phyloP scores from a whole-genome alignment of 2,329 filamentous ascomycete genomes.

The Capronia coronata region DNA sequence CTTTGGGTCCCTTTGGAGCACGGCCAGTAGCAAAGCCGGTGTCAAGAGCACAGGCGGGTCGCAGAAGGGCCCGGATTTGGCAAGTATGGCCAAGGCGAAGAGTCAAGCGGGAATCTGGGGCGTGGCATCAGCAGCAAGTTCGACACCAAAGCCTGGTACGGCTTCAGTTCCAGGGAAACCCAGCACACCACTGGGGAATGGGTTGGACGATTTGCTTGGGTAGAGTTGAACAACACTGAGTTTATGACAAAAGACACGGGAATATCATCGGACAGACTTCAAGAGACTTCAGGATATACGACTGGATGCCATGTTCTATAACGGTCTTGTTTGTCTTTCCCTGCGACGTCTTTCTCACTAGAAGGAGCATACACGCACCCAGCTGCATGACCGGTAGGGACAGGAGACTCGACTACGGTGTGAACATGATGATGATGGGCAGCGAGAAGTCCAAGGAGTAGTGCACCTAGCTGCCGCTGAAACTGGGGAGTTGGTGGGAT shows the following conservation, averaged over 20 bases:
- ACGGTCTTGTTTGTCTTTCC: too few species aligned
- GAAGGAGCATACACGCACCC: too few species aligned
- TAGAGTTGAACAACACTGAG: slow-evolving; percentile 22
- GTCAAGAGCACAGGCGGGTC: slow-evolving; percentile 63
- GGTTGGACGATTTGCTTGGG: slow-evolving; percentile 44
- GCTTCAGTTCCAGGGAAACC: slow-evolving; percentile 33
- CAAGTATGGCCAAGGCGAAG: slow-evolving; percentile 96
- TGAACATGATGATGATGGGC: too few species aligned
- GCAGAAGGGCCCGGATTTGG: slow-evolving; percentile 68
- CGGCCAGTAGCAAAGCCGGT: slow-evolving; percentile 60
- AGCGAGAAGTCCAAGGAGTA: too few species aligned
- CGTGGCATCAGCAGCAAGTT: slow-evolving; percentile 51
- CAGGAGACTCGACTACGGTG: too few species aligned
- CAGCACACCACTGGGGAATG: slow-evolving; percentile 34
- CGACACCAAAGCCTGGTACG: slow-evolving; percentile 41
- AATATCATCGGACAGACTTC: not conserved
- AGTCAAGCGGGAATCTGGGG: slow-evolving; percentile 93
- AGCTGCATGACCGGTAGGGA: too few species aligned
- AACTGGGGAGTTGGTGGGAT: too few species aligned
- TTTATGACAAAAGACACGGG: not conserved
- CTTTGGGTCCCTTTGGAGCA: slow-evolving; percentile 77
- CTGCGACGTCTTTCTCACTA: too few species aligned
- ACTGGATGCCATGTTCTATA: not conserved
- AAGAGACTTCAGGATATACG: not conserved
- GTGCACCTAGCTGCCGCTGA: too few species aligned